Conservation (phyloP, 176 grass and related monocot species). For the Poa annua region DNA sequence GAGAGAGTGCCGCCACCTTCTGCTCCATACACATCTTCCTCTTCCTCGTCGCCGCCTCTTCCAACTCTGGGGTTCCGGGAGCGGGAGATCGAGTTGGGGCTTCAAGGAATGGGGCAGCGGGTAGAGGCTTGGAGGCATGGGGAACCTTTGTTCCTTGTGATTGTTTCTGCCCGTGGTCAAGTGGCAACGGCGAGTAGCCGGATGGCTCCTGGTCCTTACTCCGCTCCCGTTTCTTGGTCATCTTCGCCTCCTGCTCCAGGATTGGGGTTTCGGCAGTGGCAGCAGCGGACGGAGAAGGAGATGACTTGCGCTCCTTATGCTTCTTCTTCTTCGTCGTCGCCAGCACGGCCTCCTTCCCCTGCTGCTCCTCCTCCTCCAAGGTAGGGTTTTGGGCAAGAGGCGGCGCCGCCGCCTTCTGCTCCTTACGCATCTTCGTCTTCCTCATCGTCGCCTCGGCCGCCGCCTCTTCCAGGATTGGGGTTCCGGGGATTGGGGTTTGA, state of each 20-base stretch:
- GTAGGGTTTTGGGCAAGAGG: neutral
- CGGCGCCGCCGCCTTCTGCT: neutral
- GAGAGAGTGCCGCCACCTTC: neutral
- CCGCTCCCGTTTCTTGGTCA: neutral
- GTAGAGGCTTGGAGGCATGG: neutral
- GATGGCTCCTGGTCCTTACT: neutral
- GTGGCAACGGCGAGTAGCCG: neutral
- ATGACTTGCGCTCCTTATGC: neutral
- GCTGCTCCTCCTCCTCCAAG: neutral
- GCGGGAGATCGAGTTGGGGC: neutral
- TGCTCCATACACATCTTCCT: neutral
- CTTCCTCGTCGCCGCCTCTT: neutral
- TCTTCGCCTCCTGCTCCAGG: neutral
- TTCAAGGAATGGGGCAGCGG: neutral
- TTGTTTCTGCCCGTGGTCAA: neutral
- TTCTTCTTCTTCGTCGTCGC: neutral
- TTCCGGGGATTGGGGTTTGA: neutral
- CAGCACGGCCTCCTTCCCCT: neutral
- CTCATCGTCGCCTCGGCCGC: neutral
- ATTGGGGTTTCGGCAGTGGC: neutral
- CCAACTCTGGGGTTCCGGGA: neutral
- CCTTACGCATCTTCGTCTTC: neutral
- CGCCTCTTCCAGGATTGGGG: slow-evolving; percentile 15
- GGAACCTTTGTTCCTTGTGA: neutral
- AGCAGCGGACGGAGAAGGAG: neutral